Evolutionary conservation across 192 early-diverging fungal species (phyloP).

Genomic region (Coemansia sp.): DNA sequence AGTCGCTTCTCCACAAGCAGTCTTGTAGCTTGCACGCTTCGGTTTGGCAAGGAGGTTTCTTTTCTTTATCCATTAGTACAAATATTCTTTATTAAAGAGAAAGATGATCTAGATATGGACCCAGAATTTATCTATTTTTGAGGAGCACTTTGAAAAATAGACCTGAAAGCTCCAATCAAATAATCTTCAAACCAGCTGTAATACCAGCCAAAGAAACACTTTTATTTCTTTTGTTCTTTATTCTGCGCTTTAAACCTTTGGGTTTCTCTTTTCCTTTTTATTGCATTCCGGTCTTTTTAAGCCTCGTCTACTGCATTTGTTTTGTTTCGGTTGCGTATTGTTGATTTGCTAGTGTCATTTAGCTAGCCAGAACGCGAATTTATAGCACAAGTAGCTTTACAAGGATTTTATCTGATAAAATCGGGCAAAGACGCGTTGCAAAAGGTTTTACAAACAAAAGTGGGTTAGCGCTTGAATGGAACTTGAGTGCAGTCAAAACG

Average conservation of each 20-base stretch:
- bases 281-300: neutral
- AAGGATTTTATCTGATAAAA: too few species aligned
- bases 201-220: too few species aligned
- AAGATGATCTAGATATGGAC: too few species aligned
- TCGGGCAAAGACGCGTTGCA: neutral
- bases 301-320: conserved; percentile 2
- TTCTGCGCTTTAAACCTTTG: too few species aligned
- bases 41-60: conserved; percentile 43
- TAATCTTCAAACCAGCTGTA: too few species aligned
- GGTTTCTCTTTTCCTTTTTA: conserved; percentile 15
- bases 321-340: conserved; percentile 5
- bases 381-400: neutral
- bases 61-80: conserved; percentile 11
- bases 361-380: neutral
- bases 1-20: conserved; percentile 50
- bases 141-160: neutral
- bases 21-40: conserved; percentile 49
- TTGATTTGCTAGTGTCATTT: neutral
- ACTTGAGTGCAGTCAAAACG: conserved; percentile 12
- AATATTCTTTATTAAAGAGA: too few species aligned
- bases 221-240: too few species aligned
- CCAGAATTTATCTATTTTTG: conserved; percentile 60
- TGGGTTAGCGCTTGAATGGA: conserved; percentile 18
- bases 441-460: neutral
- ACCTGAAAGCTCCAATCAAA: too few species aligned